Conservation (phyloP, 2,329 filamentous ascomycete genomes). For the Hymenoscyphus occultus region DNA sequence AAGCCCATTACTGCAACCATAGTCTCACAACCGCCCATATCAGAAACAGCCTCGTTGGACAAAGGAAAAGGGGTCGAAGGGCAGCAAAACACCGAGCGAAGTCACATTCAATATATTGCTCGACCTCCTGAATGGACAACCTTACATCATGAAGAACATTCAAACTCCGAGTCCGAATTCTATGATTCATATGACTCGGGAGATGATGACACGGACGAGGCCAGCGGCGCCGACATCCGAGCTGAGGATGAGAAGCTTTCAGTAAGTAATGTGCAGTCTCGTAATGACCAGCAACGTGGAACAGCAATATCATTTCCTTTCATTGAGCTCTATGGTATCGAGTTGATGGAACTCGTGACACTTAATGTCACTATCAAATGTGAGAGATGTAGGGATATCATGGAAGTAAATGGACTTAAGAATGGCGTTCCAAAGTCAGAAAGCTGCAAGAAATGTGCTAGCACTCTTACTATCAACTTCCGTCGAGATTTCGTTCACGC, state of each 20-base stretch:
- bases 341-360: constrained; percentile 66
- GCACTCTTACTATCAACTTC: constrained; percentile 52
- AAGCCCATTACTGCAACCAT: constrained; percentile 16
- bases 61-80: constrained; percentile 28
- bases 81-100: constrained; percentile 44
- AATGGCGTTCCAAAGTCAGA: constrained; percentile 50
- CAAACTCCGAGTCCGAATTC: constrained; percentile 47
- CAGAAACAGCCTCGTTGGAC: constrained; percentile 6
- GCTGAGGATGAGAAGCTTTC: constrained; percentile 38
- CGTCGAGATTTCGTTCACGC: constrained; percentile 69
- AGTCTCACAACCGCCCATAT: neutral
- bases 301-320: constrained; percentile 77
- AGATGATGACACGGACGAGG: constrained; percentile 37
- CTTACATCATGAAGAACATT: constrained; percentile 43
- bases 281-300: constrained; percentile 54
- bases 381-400: constrained; percentile 70
- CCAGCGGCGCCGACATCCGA: constrained; percentile 37
- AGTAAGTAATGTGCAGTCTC: constrained; percentile 16
- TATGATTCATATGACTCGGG: constrained; percentile 45
- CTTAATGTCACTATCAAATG: constrained; percentile 74
- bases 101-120: constrained; percentile 69
- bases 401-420: constrained; percentile 66
- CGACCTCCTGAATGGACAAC: constrained; percentile 72
- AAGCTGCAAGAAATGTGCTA: constrained; percentile 59
- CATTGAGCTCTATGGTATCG: constrained; percentile 73